Conservation (phyloP, 768 basidiomycete species). For the Polyporus arcularius region DNA sequence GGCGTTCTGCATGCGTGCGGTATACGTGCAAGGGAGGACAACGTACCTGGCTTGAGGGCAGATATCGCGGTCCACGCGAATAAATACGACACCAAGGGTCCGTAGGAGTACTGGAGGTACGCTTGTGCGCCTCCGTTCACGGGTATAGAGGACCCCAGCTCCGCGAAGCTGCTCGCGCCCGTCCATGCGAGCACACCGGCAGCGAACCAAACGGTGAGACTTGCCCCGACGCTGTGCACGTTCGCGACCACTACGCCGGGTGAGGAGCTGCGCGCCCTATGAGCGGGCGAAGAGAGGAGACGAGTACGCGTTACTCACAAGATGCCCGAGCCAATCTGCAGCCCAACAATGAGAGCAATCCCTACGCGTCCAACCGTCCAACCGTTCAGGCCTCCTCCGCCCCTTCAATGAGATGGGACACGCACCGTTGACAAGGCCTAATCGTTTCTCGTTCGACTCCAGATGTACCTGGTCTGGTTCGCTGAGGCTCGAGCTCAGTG, state of each 20-base stretch:
- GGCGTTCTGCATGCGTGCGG: background rate
- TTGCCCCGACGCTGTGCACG: slow-evolving; percentile 86
- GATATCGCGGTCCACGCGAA: slow-evolving; percentile 96
- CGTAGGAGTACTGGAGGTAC: slow-evolving; percentile 88
- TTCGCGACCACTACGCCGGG: slow-evolving; percentile 92
- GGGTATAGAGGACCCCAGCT: slow-evolving; percentile 88
- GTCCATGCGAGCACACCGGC: slow-evolving; percentile 93
- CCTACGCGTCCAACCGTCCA: slow-evolving; percentile 43
- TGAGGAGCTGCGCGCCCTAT: slow-evolving; percentile 62
- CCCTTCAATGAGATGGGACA: background rate
- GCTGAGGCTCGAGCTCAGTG: slow-evolving; percentile 74
- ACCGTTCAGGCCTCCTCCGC: background rate
- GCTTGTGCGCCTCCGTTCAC: slow-evolving; percentile 67
- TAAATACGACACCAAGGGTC: slow-evolving; percentile 83
- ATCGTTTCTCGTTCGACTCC: slow-evolving; percentile 64
- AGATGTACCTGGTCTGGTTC: slow-evolving; percentile 57
- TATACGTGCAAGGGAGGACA: background rate
- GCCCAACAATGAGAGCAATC: slow-evolving; percentile 82
- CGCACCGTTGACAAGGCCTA: slow-evolving; percentile 77
- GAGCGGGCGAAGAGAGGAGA: too few relatives aligned
- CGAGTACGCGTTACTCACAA: slow-evolving; percentile 55
- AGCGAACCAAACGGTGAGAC: slow-evolving; percentile 80
- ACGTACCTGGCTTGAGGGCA: slow-evolving; percentile 77
- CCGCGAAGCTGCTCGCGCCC: slow-evolving; percentile 91
- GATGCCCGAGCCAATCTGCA: slow-evolving; percentile 93